A percentile compares a stretch with the other conserved stretches of the same genome.
These are phyloP conservation scores for Stylonectria norvegica DNA, from an alignment of 2,329 filamentous ascomycete species.

Conservation along the genomic window DNA sequence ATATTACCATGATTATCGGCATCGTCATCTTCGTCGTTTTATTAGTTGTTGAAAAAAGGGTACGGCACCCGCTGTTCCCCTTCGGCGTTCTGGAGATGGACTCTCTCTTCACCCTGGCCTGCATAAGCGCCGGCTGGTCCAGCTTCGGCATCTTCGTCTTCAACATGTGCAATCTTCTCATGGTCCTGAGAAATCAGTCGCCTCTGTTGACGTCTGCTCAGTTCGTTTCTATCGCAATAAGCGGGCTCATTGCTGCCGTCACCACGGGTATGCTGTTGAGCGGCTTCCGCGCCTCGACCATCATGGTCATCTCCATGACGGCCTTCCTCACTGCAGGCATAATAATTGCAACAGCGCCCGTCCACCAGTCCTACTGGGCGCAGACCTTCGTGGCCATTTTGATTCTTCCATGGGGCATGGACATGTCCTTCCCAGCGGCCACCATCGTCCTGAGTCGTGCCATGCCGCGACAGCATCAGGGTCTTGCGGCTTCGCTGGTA, in stretches of 20 bases:
- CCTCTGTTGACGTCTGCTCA: conserved; percentile 42
- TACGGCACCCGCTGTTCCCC: conserved; percentile 51
- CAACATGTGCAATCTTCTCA: conserved; percentile 45
- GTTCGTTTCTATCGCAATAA: conserved; percentile 32
- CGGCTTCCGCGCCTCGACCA: conserved; percentile 23
- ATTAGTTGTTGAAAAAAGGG: conserved; percentile 48
- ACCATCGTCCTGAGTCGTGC: conserved; percentile 54
- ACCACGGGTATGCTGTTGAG: conserved; percentile 35
- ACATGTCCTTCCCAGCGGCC: conserved; percentile 60
- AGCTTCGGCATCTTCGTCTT: conserved; percentile 48
- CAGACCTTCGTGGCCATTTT: conserved; percentile 51
- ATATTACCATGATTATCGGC: conserved; percentile 52
- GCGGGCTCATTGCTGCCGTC: conserved; percentile 41
- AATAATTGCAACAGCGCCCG: conserved; percentile 44
- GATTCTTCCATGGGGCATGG: conserved; percentile 53
- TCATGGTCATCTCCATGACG: conserved; percentile 40
- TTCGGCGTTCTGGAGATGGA: conserved; percentile 33
- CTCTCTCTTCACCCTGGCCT: conserved; percentile 46
- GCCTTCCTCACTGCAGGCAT: conserved; percentile 37
- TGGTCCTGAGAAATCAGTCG: conserved; percentile 35
- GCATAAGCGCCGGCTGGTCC: conserved; percentile 47
- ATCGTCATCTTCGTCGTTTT: conserved; percentile 50
- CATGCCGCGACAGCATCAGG: conserved; percentile 39
- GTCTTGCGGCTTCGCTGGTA: conserved; percentile 46
- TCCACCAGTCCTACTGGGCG: conserved; percentile 57